phyloP scores from a whole-genome alignment of 345 rosid species.

The Dipteronia dyeriana region DNA sequence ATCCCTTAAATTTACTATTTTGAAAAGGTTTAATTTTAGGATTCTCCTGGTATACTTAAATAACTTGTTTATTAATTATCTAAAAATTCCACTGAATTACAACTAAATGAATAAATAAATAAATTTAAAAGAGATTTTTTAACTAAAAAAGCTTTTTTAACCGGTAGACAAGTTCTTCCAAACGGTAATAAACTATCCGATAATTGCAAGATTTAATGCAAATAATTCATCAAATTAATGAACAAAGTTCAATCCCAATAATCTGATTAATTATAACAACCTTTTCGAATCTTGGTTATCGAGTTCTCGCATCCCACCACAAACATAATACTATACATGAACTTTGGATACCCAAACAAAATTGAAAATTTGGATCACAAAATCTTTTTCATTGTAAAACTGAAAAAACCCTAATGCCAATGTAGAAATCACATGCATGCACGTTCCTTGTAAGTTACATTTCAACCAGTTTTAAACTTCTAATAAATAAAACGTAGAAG shows the following conservation, averaged over 20 bases:
- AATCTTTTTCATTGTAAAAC: slow-evolving; percentile 9
- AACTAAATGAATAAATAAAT: too few relatives aligned
- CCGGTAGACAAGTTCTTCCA: too few relatives aligned
- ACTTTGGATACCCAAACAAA: slow-evolving; percentile 6
- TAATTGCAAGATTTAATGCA: not conserved
- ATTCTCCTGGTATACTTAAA: too few relatives aligned
- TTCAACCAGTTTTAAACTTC: not conserved
- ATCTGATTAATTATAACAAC: not conserved
- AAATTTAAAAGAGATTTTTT: too few relatives aligned
- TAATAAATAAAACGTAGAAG: slow-evolving; percentile 20
- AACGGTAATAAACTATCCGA: not conserved
- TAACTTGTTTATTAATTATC: too few relatives aligned
- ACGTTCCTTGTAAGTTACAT: slow-evolving; percentile 22
- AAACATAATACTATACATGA: not conserved
- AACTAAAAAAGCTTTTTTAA: too few relatives aligned
- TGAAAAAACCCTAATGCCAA: slow-evolving; percentile 28
- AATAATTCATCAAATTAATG: not conserved
- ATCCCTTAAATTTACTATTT: too few relatives aligned
- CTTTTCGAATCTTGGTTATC: not conserved
- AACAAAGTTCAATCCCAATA: slow-evolving; percentile 1
- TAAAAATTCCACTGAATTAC: too few relatives aligned
- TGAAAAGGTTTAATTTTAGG: too few relatives aligned
- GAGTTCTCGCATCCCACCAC: slow-evolving; percentile 1
- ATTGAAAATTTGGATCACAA: slow-evolving; percentile 32
- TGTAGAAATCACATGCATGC: slow-evolving; percentile 42